A percentile compares a stretch with the other conserved stretches of the same genome.
Conservation (phyloP, 352 stramenopile genomes). For the Pythium aristosporum region DNA sequence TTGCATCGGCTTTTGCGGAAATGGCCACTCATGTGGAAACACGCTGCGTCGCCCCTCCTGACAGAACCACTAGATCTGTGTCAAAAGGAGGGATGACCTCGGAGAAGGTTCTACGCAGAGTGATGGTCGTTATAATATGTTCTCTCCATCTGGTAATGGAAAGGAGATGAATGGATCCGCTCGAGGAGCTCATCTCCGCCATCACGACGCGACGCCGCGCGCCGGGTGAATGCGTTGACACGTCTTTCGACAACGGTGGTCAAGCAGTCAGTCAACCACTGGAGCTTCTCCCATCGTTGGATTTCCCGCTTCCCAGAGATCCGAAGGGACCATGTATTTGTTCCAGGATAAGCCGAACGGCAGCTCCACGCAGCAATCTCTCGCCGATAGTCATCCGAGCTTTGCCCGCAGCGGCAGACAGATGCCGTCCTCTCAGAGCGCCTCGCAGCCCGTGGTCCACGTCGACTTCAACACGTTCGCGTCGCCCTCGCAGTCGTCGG, state of each 20-base stretch:
- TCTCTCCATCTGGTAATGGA: not conserved
- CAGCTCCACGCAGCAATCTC: conserved; percentile 7
- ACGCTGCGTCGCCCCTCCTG: not conserved
- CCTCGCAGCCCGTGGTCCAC: conserved; percentile 14
- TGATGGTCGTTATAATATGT: not conserved
- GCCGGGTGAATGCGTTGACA: not conserved
- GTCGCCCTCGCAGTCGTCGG: conserved; percentile 2
- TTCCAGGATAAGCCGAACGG: conserved; percentile 1
- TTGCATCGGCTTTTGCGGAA: not conserved
- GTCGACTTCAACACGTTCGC: conserved; percentile 25
- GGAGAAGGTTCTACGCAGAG: not conserved
- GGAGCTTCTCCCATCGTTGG: not conserved
- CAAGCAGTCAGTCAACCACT: not conserved
- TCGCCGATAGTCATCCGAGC: conserved; percentile 21
- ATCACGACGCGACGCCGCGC: not conserved
- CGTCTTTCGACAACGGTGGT: not conserved
- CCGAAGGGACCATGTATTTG: not conserved
- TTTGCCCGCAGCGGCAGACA: conserved; percentile 15
- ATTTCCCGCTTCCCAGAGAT: not conserved
- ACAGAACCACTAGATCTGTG: not conserved
- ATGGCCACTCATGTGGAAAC: not conserved
- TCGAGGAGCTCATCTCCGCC: conserved; percentile 5
- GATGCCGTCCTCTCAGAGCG: not conserved
- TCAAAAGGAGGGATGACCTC: not conserved
- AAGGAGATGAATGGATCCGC: conserved; percentile 1